phyloP scores from a whole-genome alignment of 2,329 filamentous ascomycete species.

The Chaetomium sp. region DNA sequence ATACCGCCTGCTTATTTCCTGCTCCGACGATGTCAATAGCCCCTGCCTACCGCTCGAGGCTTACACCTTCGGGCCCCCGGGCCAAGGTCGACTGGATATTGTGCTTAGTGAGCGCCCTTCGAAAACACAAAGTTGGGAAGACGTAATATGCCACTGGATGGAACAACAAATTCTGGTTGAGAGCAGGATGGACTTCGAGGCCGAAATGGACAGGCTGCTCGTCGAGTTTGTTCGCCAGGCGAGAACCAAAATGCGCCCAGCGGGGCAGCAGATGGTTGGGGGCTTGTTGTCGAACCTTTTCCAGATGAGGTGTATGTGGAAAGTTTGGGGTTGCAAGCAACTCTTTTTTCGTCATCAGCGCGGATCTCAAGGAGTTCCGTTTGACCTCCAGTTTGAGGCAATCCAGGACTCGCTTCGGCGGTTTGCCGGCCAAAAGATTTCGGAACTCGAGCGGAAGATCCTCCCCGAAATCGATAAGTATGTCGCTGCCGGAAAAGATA shows the following conservation, averaged over 20 bases:
- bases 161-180: slow-evolving; percentile 22
- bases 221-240: slow-evolving; percentile 2
- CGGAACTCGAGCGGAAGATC: slow-evolving; percentile 29
- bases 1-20: slow-evolving; percentile 18
- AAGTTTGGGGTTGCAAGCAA: slow-evolving; percentile 30
- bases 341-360: slow-evolving; percentile 16
- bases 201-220: slow-evolving; percentile 30
- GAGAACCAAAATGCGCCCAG: neutral
- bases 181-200: slow-evolving; percentile 18
- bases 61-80: slow-evolving; percentile 14
- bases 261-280: neutral
- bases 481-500: neutral
- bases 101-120: neutral
- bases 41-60: slow-evolving; percentile 16
- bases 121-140: neutral
- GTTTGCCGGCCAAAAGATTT: slow-evolving; percentile 29
- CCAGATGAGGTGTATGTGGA: slow-evolving; percentile 32
- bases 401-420: slow-evolving; percentile 30
- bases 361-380: neutral
- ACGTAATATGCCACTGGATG: slow-evolving; percentile 22
- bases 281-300: slow-evolving; percentile 25
- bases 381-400: slow-evolving; percentile 12
- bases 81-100: slow-evolving; percentile 3
- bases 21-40: slow-evolving; percentile 18
- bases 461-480: slow-evolving; percentile 27